These are phyloP conservation scores for Tinospora cordifolia DNA, from an alignment of 164 flowering plant genomes.

Conservation along the genomic window DNA sequence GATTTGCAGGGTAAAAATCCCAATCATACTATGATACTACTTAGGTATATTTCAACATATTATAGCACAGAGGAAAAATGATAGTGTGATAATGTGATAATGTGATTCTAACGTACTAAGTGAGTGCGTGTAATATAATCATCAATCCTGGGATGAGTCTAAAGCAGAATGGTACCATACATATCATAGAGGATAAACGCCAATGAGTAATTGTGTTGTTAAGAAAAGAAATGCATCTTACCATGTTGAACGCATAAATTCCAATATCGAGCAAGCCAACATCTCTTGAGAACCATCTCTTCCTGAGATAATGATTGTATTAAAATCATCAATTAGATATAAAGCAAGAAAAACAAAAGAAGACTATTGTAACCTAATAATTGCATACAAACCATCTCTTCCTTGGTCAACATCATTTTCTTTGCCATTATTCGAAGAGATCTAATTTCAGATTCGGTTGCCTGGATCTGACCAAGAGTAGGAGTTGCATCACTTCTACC, in stretches of 20 bases:
- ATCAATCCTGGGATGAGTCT: not conserved
- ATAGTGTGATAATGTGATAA: no score
- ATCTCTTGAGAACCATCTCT: conserved; percentile 92
- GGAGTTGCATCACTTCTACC: conserved; percentile 66
- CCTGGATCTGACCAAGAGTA: conserved; percentile 62
- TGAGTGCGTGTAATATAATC: no score
- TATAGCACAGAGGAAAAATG: no score
- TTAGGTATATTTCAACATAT: no score
- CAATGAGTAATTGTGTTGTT: not conserved
- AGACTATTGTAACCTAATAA: not conserved
- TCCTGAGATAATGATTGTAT: conserved; percentile 46
- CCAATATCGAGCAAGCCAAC: conserved; percentile 99
- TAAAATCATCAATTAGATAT: conserved; percentile 15
- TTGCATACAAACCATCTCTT: conserved; percentile 65
- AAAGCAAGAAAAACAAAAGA: not conserved
- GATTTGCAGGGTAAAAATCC: no score
- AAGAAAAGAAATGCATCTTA: conserved; percentile 21
- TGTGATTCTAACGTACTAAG: no score
- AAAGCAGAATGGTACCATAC: not conserved
- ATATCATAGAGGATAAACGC: not conserved
- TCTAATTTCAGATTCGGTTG: conserved; percentile 49
- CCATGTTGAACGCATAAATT: conserved; percentile 67
- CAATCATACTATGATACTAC: no score
- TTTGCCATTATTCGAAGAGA: conserved; percentile 51
- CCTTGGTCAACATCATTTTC: conserved; percentile 63